These are phyloP conservation scores for Paulownia fortunei DNA, from an alignment of 257 asterid species.

Conservation along the genomic window DNA sequence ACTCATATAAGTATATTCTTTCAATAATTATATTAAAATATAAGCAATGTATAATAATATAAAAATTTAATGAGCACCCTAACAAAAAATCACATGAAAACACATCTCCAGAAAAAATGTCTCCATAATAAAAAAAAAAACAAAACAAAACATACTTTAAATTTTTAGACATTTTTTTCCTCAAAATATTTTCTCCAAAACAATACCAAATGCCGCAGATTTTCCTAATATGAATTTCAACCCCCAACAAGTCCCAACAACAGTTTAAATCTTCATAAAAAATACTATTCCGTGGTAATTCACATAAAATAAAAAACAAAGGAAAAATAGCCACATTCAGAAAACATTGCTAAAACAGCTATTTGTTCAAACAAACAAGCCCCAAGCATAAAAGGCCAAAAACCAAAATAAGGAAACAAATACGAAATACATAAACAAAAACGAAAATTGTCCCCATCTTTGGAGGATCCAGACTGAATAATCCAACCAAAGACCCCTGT, in stretches of 20 bases:
- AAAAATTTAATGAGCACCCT: no score
- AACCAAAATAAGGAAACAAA: not conserved
- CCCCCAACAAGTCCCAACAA: not conserved
- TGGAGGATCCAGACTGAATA: slow-evolving; percentile 20
- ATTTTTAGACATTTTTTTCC: no score
- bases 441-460: not conserved
- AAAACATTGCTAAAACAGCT: not conserved
- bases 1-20: no score
- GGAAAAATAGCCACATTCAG: not conserved
- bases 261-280: not conserved
- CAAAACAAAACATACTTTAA: no score
- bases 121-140: no score
- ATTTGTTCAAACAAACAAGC: not conserved
- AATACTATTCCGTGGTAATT: not conserved
- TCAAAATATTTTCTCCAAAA: no score
- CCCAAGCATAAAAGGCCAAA: not conserved
- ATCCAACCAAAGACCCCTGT: slow-evolving; percentile 27
- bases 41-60: no score
- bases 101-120: no score
- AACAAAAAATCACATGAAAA: no score
- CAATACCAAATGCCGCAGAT: no score
- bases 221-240: not conserved
- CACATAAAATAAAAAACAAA: not conserved
- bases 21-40: no score
- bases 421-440: not conserved